phyloP scores from a whole-genome alignment of 805 yeast genomes.

The Spathaspora gorwiae region DNA sequence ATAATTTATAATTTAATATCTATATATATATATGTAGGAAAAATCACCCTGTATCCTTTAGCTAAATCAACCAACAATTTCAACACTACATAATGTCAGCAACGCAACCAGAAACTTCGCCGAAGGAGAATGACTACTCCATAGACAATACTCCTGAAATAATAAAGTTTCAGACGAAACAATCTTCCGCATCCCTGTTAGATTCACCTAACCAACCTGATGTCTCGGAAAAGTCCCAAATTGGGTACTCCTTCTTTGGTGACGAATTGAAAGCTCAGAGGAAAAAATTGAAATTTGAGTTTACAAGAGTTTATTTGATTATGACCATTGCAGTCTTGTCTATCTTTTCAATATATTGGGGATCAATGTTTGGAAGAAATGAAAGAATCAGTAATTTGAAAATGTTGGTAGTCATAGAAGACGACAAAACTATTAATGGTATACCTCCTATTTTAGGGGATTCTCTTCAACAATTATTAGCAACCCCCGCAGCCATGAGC shows the following conservation, averaged over 20 bases:
- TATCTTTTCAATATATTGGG: slow-evolving; percentile 40
- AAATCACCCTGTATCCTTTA: no score
- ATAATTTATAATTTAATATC: no score
- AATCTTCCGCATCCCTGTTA: no score
- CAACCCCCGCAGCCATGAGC: slow-evolving; percentile 15
- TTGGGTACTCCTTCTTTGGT: slow-evolving; percentile 28
- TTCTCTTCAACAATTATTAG: slow-evolving; percentile 27
- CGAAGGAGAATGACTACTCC: no score
- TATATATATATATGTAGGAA: no score
- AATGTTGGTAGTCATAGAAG: slow-evolving; percentile 34
- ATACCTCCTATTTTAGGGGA: slow-evolving; percentile 48
- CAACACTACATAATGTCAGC: no score
- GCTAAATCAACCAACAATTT: no score
- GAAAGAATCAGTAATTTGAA: slow-evolving; percentile 26
- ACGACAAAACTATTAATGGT: slow-evolving; percentile 11
- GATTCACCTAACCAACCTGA: no score
- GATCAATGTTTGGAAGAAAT: slow-evolving; percentile 28
- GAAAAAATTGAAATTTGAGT: slow-evolving; percentile 12
- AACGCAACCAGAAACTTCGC: no score
- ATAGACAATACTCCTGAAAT: no score
- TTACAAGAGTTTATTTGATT: slow-evolving; percentile 18
- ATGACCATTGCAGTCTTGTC: slow-evolving; percentile 33
- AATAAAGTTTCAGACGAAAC: no score
- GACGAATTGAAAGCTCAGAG: slow-evolving; percentile 19
- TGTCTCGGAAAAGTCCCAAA: slow-evolving; percentile 2